These are phyloP conservation scores for Didymella segeticola DNA, from an alignment of 2,329 filamentous ascomycete genomes.

Conservation along the genomic window DNA sequence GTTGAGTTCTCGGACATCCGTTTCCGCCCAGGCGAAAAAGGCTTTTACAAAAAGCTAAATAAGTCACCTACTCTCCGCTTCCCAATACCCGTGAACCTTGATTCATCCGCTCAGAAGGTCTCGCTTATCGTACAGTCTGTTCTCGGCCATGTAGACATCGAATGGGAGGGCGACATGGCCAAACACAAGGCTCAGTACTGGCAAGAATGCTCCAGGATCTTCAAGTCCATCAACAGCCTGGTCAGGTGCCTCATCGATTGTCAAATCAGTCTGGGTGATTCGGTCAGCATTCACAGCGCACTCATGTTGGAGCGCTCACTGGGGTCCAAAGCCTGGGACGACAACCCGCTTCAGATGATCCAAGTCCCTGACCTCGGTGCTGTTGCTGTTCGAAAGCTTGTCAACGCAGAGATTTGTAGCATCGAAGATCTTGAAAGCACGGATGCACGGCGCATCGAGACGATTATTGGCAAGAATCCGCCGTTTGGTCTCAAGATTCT, in stretches of 20 bases:
- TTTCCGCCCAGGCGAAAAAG: conserved; percentile 73
- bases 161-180: conserved; percentile 60
- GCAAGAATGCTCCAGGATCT: conserved; percentile 68
- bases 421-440: conserved; percentile 73
- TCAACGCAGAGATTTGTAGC: conserved; percentile 71
- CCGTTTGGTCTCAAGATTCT: conserved; percentile 79
- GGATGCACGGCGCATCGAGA: conserved; percentile 77
- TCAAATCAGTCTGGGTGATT: conserved; percentile 68
- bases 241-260: conserved; percentile 80
- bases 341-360: conserved; percentile 78
- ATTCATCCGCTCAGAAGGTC: conserved; percentile 73
- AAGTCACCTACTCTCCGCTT: conserved; percentile 72
- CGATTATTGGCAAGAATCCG: conserved; percentile 77
- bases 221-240: conserved; percentile 72
- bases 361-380: conserved; percentile 82
- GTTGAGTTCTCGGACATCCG: conserved; percentile 76
- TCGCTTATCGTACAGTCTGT: conserved; percentile 79
- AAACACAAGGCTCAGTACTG: conserved; percentile 64
- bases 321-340: conserved; percentile 80
- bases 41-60: conserved; percentile 75
- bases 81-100: conserved; percentile 72
- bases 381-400: conserved; percentile 76
- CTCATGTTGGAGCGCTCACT: conserved; percentile 81
- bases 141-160: conserved; percentile 68
- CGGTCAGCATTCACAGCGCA: conserved; percentile 69